These are phyloP conservation scores for Aureobasidium namibiae DNA, from an alignment of 2,329 filamentous ascomycete species.

Conservation along the genomic window DNA sequence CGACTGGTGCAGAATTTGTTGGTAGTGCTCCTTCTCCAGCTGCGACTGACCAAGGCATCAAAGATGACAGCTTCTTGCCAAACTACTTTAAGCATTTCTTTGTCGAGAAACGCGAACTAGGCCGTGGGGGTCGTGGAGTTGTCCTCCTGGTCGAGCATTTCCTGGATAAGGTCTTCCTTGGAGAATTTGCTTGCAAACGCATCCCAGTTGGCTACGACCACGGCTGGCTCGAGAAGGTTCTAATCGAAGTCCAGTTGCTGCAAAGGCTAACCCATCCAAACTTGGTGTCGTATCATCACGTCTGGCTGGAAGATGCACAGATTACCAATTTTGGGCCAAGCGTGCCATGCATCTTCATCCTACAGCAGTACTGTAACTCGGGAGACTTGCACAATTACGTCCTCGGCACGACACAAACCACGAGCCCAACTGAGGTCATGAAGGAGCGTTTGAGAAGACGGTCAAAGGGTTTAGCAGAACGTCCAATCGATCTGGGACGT, in stretches of 20 bases:
- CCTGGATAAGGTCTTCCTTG: slow-evolving; percentile 79
- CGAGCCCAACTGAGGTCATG: slow-evolving; percentile 52
- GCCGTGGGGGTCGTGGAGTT: slow-evolving; percentile 86
- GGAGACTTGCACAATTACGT: slow-evolving; percentile 87
- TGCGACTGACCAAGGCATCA: slow-evolving; percentile 57
- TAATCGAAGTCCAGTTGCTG: slow-evolving; percentile 86
- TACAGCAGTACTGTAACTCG: slow-evolving; percentile 94
- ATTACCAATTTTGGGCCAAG: slow-evolving; percentile 79
- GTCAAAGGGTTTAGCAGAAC: slow-evolving; percentile 68
- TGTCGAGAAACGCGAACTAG: slow-evolving; percentile 76
- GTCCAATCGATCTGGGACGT: slow-evolving; percentile 43
- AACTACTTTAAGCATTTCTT: slow-evolving; percentile 94
- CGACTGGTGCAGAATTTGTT: slow-evolving; percentile 44
- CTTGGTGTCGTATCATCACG: slow-evolving; percentile 90
- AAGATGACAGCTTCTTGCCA: slow-evolving; percentile 77
- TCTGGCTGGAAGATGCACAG: slow-evolving; percentile 87
- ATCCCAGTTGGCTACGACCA: slow-evolving; percentile 92
- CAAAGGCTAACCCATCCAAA: slow-evolving; percentile 91
- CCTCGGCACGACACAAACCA: slow-evolving; percentile 51
- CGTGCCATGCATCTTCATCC: slow-evolving; percentile 90
- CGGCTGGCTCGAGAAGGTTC: slow-evolving; percentile 86
- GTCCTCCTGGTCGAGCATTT: slow-evolving; percentile 90
- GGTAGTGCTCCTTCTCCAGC: slow-evolving; percentile 35
- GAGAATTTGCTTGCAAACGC: slow-evolving; percentile 91
- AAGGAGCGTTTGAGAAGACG: slow-evolving; percentile 79